Percentiles rank a stretch among this genome's conserved stretches.
Evolutionary conservation across 2,329 filamentous ascomycete genomes (phyloP).

Genomic region (Penicillium frequentans): DNA sequence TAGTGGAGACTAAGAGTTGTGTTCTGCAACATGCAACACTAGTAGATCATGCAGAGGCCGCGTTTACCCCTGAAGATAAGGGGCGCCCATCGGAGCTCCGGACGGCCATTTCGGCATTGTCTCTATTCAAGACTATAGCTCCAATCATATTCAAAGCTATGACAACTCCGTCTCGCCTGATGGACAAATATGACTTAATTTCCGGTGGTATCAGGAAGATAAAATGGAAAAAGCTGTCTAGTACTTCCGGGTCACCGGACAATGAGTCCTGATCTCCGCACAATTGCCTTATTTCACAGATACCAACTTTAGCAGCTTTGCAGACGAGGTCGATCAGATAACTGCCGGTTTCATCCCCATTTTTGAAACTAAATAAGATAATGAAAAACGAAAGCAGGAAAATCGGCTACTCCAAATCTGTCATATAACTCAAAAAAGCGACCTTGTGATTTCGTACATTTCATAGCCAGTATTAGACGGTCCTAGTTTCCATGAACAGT

Average conservation of each 20-base stretch:
- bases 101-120: background rate
- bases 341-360: too few species aligned
- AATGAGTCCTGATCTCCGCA: background rate
- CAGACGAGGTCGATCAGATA: too few species aligned
- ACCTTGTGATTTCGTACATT: too few species aligned
- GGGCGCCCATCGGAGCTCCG: conserved; percentile 3
- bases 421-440: too few species aligned
- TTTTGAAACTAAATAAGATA: too few species aligned
- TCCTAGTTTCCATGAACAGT: background rate
- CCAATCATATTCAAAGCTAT: background rate
- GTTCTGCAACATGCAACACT: background rate
- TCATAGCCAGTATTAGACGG: too few species aligned
- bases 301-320: background rate
- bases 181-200: background rate
- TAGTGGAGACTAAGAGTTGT: background rate
- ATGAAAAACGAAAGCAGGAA: too few species aligned
- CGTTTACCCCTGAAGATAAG: conserved; percentile 17
- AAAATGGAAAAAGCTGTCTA: background rate
- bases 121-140: background rate
- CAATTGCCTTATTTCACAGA: background rate
- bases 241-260: background rate
- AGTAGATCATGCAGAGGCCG: background rate
- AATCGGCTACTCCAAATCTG: too few species aligned
- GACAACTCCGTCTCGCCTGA: background rate
- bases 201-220: background rate